phyloP scores from a whole-genome alignment of 2,329 filamentous ascomycete species.

The Phialemoniopsis sp. region DNA sequence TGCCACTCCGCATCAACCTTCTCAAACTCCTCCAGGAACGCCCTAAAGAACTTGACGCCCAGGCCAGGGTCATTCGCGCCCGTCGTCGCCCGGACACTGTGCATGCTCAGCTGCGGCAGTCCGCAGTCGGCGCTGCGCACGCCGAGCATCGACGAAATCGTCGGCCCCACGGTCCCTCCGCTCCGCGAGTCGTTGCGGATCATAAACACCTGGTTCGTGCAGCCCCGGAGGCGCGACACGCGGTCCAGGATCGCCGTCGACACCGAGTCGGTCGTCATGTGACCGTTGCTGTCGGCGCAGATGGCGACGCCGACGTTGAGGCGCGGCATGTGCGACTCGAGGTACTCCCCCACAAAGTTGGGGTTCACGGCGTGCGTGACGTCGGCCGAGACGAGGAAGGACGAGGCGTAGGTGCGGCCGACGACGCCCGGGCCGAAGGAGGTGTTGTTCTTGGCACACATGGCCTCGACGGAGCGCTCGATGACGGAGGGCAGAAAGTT shows the following conservation, averaged over 20 bases:
- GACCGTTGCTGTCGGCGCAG: conserved; percentile 79
- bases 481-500: conserved; percentile 84
- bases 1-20: conserved; percentile 76
- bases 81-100: conserved; percentile 84
- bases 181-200: conserved; percentile 88
- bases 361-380: conserved; percentile 94
- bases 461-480: conserved; percentile 73
- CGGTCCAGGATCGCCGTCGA: conserved; percentile 77
- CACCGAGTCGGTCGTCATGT: conserved; percentile 92
- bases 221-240: conserved; percentile 69
- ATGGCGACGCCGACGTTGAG: conserved; percentile 86
- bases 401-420: conserved; percentile 82
- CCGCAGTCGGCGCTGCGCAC: conserved; percentile 83
- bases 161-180: conserved; percentile 93
- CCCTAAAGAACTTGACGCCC: conserved; percentile 84
- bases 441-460: conserved; percentile 44
- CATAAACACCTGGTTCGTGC: conserved; percentile 81
- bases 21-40: conserved; percentile 84
- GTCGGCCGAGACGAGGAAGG: conserved; percentile 88
- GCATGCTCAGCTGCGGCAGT: conserved; percentile 90
- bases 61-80: conserved; percentile 82
- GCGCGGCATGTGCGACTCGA: conserved; percentile 79
- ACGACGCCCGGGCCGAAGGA: conserved; percentile 58
- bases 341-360: conserved; percentile 82
- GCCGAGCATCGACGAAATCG: conserved; percentile 76